Evolutionary conservation across 257 asterid species (phyloP), one percentile per base, ranked within the genome.

Genomic region (Gentiana dahurica): DNA sequence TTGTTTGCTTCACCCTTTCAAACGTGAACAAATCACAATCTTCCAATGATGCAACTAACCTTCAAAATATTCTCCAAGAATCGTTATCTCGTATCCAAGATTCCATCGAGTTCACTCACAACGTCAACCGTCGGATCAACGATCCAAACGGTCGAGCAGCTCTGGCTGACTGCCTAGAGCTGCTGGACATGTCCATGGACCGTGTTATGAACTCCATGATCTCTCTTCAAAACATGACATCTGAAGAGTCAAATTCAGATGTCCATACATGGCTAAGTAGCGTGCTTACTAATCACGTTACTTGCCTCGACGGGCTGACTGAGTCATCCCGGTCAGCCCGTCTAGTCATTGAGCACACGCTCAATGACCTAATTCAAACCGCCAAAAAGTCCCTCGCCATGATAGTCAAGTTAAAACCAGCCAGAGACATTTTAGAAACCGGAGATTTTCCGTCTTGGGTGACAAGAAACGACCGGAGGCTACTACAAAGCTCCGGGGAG

Each of bases 101-200:
- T 33, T 54, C 69, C 9, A 45, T 68, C 0, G 43, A 65, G n/a
- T 60, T 64, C 9, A 57, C 57, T 5, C 41, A 36, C 6, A 51
- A 41, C 11, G 32, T 68, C 1, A 69, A 48, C 49, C 12, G 9
- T 8, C 8, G 63, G 58, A 49, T 73, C 24, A 68, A 68, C 47
- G 34, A 68, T n/a, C 34, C 10, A 0, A 49, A 50, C 1, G 59
- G 34, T 4, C 56, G 53, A 44, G 53, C 72, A 11, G 67, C 69
- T 53, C 52, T 68, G 7, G 63, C 57, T n/a, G 75, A 57, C 47
- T 73, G 78, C 35, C 6, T 65, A 32, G 66, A 65, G 58, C 45
- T 73, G 52, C 49, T 73, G 78, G 75, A 73, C 52, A 24, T 69
- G 8, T 68, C 78, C 6, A 35, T 49, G 55, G 78, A 68, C 34